A percentile compares a stretch with the other conserved stretches of the same genome.
phyloP scores from a whole-genome alignment of 768 basidiomycete species.

The Collybia mongolica region DNA sequence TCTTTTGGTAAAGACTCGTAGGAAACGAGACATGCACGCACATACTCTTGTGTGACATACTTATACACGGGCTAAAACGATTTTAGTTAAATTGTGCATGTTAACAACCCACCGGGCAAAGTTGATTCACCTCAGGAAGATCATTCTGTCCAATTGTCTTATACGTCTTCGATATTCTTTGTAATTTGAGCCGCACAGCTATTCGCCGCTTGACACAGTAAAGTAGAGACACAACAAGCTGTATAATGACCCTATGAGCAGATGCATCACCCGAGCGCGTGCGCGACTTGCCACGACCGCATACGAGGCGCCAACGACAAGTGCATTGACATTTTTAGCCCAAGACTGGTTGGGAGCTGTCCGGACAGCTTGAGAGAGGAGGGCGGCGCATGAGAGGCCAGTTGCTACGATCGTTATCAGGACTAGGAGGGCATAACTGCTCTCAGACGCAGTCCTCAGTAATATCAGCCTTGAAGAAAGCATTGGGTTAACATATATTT shows the following conservation, averaged over 20 bases:
- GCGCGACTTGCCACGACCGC: slow-evolving; percentile 54
- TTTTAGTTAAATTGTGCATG: neutral
- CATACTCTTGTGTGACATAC: slow-evolving; percentile 72
- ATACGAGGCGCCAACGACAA: slow-evolving; percentile 72
- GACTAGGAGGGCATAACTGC: slow-evolving; percentile 52
- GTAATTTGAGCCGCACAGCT: slow-evolving; percentile 61
- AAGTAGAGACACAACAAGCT: slow-evolving; percentile 58
- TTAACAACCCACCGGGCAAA: neutral
- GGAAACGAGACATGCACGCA: slow-evolving; percentile 69
- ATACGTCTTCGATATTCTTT: slow-evolving; percentile 65
- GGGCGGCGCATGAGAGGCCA: slow-evolving; percentile 60
- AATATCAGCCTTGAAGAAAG: slow-evolving; percentile 31
- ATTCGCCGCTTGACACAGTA: slow-evolving; percentile 71
- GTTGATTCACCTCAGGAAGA: slow-evolving; percentile 52
- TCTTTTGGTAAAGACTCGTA: slow-evolving; percentile 71
- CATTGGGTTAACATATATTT: slow-evolving; percentile 18
- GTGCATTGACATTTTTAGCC: slow-evolving; percentile 63
- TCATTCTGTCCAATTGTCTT: slow-evolving; percentile 51
- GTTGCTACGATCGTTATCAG: slow-evolving; percentile 50
- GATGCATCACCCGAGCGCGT: neutral
- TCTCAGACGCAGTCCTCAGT: slow-evolving; percentile 50
- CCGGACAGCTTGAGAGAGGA: slow-evolving; percentile 73
- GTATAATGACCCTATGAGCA: neutral
- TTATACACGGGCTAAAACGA: slow-evolving; percentile 54
- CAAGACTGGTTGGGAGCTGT: slow-evolving; percentile 55